Evolutionary conservation across 257 asterid genomes (phyloP), one percentile per base, ranked within the genome.

Genomic region (Plantago ovata): DNA sequence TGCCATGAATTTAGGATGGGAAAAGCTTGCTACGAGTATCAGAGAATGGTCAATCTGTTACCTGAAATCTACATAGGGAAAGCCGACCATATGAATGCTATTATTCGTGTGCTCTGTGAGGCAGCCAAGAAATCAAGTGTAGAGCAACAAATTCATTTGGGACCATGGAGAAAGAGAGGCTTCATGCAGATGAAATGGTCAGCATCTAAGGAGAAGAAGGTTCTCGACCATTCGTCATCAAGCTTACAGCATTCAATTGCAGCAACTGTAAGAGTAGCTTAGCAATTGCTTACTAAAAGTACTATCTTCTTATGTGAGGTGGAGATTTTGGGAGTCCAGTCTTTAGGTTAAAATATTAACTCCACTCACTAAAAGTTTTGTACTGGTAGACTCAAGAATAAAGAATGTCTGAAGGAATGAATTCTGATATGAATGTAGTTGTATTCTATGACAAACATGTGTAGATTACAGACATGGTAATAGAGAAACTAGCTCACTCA

Each of bases 131-230:
- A 65, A 58, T 82, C 82, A 38, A 65, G 78, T 6, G 50, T 55
- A 23, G 79, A 77, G 61, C 67, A 61, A 32, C 75, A 71, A 20
- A 75, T 82, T 16, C 79, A 77, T 41, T 64, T 82, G 67, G 84
- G 84, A 21, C 90, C 90, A 4, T 80, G 83, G 86, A 66, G 81
- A 58, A 80, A 72, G 72, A 63, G 62, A 13, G 70, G 72, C 38
- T 80, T 77, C 72, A 80, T 80, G 87, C 75, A 66, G 60, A 69
- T 69, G 79, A 77, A 74, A 61, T 80, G 79, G 83, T 80, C 81
- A 32, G 80, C 77, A 1, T 6, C 78, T 7, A 55, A 36, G 44
- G 55, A 60, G 21, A 68, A 38, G 36, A 53, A 39, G 23, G 6
- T 32, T 38, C 45, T 21, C 13, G 19, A 64, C 44, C 24, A 45